A percentile compares a stretch with the other conserved stretches of the same genome.
Evolutionary conservation across 2,329 filamentous ascomycete genomes (phyloP).

Genomic region (Exophiala lecanii-corni): DNA sequence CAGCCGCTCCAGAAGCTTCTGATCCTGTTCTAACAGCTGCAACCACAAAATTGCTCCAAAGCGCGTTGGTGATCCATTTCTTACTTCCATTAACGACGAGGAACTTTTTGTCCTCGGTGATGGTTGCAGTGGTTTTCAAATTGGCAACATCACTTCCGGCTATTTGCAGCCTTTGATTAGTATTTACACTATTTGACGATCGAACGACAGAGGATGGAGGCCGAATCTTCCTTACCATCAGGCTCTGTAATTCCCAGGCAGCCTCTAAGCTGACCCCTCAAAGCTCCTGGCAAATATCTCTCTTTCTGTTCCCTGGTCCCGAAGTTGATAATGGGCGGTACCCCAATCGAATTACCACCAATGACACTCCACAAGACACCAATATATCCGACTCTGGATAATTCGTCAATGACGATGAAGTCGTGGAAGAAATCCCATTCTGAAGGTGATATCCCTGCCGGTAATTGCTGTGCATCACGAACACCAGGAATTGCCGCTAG

Average conservation of each 20-base stretch:
- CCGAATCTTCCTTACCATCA: no score
- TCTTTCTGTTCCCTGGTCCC: constrained; percentile 28
- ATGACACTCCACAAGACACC: constrained; percentile 30
- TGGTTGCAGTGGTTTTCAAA: constrained; percentile 56
- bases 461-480: no score
- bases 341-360: constrained; percentile 31
- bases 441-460: constrained; percentile 27
- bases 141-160: constrained; percentile 62
- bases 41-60: constrained; percentile 98
- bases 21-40: constrained; percentile 84
- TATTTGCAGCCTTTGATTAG: not conserved
- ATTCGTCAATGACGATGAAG: constrained; percentile 35
- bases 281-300: constrained; percentile 54
- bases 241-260: constrained; percentile 55
- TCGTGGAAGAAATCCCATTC: constrained; percentile 37
- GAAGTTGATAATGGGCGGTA: constrained; percentile 30
- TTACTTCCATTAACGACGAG: constrained; percentile 77
- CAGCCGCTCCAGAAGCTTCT: constrained; percentile 68
- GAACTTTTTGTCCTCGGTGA: constrained; percentile 28
- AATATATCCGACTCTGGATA: constrained; percentile 32
- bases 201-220: not conserved
- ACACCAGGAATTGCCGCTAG: not conserved
- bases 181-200: constrained; percentile 9
- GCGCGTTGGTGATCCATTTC: constrained; percentile 99
- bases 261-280: constrained; percentile 53